phyloP scores from a whole-genome alignment of 2,329 filamentous ascomycete genomes.

The Fusarium scirpi region DNA sequence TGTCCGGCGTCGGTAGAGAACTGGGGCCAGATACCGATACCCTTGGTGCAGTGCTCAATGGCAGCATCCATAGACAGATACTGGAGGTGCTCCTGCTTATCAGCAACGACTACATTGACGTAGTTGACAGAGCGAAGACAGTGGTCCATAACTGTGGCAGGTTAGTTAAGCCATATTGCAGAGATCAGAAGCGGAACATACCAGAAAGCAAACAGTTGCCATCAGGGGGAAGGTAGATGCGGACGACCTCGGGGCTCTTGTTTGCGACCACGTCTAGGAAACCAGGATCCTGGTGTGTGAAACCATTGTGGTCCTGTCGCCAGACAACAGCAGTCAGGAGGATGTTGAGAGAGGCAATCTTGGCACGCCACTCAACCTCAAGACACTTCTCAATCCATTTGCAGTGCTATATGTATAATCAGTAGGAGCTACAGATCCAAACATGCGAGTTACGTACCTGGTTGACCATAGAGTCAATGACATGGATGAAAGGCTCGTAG shows the following conservation, averaged over 20 bases:
- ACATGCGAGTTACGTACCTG: conserved; percentile 59
- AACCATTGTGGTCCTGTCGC: conserved; percentile 87
- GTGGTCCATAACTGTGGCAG: conserved; percentile 72
- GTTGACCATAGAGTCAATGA: conserved; percentile 88
- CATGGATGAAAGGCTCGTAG: conserved; percentile 85
- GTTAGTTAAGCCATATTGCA: conserved; percentile 26
- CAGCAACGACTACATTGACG: conserved; percentile 83
- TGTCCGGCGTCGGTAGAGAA: conserved; percentile 76
- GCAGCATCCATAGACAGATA: conserved; percentile 80
- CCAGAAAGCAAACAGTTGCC: conserved; percentile 79
- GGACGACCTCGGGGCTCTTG: conserved; percentile 82
- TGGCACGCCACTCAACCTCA: conserved; percentile 82
- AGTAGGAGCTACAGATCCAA: not conserved
- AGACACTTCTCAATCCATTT: conserved; percentile 87
- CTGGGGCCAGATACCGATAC: conserved; percentile 81
- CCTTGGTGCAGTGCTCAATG: conserved; percentile 81
- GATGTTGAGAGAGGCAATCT: conserved; percentile 82
- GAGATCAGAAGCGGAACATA: conserved; percentile 34
- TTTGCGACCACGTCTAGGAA: conserved; percentile 85
- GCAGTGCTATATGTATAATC: conserved; percentile 67
- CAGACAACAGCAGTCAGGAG: conserved; percentile 82
- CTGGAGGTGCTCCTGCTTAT: conserved; percentile 84
- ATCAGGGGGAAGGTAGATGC: conserved; percentile 84
- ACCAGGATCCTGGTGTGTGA: conserved; percentile 83
- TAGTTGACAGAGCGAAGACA: conserved; percentile 80